These are phyloP conservation scores for Penicillium arizonense DNA, from an alignment of 495 filamentous ascomycete species.

Conservation along the genomic window DNA sequence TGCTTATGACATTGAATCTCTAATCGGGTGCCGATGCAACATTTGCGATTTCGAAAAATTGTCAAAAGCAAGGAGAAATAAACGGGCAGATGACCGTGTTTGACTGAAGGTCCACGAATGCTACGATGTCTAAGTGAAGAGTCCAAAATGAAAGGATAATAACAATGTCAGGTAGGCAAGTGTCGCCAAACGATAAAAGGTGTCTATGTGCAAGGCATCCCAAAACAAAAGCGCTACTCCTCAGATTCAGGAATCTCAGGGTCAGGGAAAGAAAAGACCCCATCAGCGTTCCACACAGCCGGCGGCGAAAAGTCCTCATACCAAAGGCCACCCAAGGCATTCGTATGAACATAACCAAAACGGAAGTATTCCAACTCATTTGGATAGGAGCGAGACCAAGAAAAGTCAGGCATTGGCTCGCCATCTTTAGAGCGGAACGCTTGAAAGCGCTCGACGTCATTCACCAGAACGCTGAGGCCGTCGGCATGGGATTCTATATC, in stretches of 20 bases:
- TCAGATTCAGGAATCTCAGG: slow-evolving; percentile 1
- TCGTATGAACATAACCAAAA: slow-evolving; percentile 67
- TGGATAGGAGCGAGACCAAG: slow-evolving; percentile 41
- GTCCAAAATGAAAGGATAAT: background rate
- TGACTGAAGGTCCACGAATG: too few relatives aligned
- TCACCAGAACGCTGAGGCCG: slow-evolving; percentile 56
- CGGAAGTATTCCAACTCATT: slow-evolving; percentile 70
- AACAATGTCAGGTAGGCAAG: too few relatives aligned
- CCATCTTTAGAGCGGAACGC: slow-evolving; percentile 40
- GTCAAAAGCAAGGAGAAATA: too few relatives aligned
- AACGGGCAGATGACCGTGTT: too few relatives aligned
- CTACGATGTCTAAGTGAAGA: background rate
- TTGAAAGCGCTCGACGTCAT: slow-evolving; percentile 56
- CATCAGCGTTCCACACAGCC: slow-evolving; percentile 62
- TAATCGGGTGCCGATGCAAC: too few relatives aligned
- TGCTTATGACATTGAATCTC: too few relatives aligned
- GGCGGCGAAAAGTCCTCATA: slow-evolving; percentile 78
- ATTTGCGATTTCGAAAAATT: too few relatives aligned
- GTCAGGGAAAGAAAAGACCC: slow-evolving; percentile 40
- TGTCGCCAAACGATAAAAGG: background rate
- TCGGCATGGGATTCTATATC: slow-evolving; percentile 39
- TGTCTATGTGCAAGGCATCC: background rate
- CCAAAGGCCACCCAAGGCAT: slow-evolving; percentile 50
- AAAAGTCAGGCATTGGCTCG: slow-evolving; percentile 39
- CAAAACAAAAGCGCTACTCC: background rate